These are phyloP conservation scores for Ilex asprella DNA, from an alignment of 257 asterid species.

Conservation along the genomic window DNA sequence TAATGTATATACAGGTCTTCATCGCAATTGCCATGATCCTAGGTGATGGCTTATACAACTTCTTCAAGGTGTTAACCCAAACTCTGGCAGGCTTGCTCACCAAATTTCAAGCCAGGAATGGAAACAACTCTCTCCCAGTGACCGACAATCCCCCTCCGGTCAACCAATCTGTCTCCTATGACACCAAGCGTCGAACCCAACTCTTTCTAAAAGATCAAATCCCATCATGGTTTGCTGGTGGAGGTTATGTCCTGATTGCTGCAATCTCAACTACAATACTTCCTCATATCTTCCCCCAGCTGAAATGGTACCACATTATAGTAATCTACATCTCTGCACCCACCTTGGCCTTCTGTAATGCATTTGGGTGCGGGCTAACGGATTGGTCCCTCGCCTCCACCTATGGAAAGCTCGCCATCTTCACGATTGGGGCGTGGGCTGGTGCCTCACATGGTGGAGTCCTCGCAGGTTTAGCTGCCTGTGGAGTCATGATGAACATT, in stretches of 20 bases:
- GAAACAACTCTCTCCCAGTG: neutral
- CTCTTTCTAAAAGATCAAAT: constrained; percentile 83
- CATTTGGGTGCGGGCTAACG: constrained; percentile 90
- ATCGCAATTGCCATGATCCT: constrained; percentile 90
- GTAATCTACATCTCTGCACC: constrained; percentile 79
- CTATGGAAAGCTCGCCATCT: constrained; percentile 83
- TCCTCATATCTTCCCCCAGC: constrained; percentile 73
- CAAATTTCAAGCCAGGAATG: constrained; percentile 56
- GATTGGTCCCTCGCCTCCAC: constrained; percentile 91
- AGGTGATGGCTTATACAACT: constrained; percentile 91
- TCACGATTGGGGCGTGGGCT: constrained; percentile 85
- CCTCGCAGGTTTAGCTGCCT: constrained; percentile 85
- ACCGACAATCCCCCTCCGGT: constrained; percentile 13
- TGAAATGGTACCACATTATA: constrained; percentile 65
- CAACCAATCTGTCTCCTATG: constrained; percentile 38
- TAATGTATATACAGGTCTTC: constrained; percentile 44
- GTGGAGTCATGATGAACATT: constrained; percentile 96
- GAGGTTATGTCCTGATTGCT: constrained; percentile 55
- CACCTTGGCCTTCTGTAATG: constrained; percentile 77
- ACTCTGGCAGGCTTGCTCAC: constrained; percentile 55
- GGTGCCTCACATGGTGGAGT: constrained; percentile 81
- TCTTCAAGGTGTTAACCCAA: constrained; percentile 62
- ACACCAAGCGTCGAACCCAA: constrained; percentile 58
- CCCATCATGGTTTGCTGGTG: constrained; percentile 64
- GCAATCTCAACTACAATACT: constrained; percentile 45